Evolutionary conservation across 495 filamentous ascomycete genomes (phyloP), one percentile per base, ranked within the genome.

Genomic region (Acidomyces sp.): DNA sequence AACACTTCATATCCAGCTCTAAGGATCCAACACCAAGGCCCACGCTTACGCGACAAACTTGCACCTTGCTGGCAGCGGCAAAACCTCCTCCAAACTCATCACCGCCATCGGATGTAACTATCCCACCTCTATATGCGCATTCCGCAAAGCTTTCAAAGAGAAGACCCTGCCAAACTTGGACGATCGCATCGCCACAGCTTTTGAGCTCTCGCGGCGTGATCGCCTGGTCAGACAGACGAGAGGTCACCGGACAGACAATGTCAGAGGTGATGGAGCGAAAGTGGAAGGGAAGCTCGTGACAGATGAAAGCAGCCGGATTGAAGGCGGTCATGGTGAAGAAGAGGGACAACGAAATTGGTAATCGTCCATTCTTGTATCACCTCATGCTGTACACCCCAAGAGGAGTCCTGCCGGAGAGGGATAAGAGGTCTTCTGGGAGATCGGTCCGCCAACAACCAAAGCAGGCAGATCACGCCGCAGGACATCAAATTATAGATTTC

Each of bases 11-110:
- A 3, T 6, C 23, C 42, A 76, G 73, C 56, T 77, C 41, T 78
- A 65, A 49, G 65, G 75, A 49, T 62, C 67, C 0, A 57, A 66
- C 44, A 45, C 59, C 6, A 30, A 52, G 4, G 71, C 71, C 2
- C 56, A 61, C 37, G 57, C 52, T 12, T 79, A 75, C 52, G 50
- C 44, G 26, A 53, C 43, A 13, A 46, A 46, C 49, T 30, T 52
- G 30, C 39, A 55, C 12, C 51, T 42, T 26, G 51, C 52, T 46
- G 26, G 41, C 13, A 46, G 54, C 7, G 41, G 35, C 23, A 18
- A 10, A 1, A n/a, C 10, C 16, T 45, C 52, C 41, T 44, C 37
- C 29, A 37, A 46, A 44, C 43, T 48, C 20, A 26, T 58, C 38
- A 29, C 44, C 9, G 52, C 52, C 9, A 26, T 46, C 12, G 47